These are phyloP conservation scores for Carex scoparia DNA, from an alignment of 176 grass and related monocot species.

Conservation along the genomic window DNA sequence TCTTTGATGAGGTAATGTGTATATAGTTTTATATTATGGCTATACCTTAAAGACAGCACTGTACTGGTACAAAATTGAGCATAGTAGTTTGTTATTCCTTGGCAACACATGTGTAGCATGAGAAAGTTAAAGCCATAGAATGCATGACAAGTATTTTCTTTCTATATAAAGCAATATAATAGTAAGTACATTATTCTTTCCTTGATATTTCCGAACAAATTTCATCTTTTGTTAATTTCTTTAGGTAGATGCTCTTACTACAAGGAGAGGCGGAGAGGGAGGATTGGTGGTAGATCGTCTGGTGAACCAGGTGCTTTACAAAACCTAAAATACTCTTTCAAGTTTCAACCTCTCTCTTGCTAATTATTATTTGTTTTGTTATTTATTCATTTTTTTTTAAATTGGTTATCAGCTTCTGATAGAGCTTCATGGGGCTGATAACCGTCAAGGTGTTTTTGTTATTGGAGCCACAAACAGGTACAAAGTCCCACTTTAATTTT, in stretches of 20 bases:
- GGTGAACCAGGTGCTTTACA: conserved; percentile 45
- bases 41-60: not conserved
- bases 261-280: no score
- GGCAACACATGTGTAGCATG: no score
- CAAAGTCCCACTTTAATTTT: not conserved
- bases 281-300: conserved; percentile 57
- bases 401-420: conserved; percentile 52
- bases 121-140: not conserved
- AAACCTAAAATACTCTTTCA: not conserved
- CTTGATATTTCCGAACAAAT: not conserved
- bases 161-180: not conserved
- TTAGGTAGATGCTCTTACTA: no score
- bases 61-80: not conserved
- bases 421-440: conserved; percentile 81
- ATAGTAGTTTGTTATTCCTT: no score
- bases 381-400: conserved; percentile 18
- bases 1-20: conserved; percentile 83
- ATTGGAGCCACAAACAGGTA: conserved; percentile 97
- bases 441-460: conserved; percentile 69
- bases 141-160: not conserved
- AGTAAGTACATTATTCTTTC: not conserved
- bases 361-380: not conserved
- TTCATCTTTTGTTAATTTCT: not conserved
- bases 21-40: not conserved
- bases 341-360: not conserved